phyloP scores from a whole-genome alignment of 2,329 filamentous ascomycete species.

The Ophiostoma quercus region DNA sequence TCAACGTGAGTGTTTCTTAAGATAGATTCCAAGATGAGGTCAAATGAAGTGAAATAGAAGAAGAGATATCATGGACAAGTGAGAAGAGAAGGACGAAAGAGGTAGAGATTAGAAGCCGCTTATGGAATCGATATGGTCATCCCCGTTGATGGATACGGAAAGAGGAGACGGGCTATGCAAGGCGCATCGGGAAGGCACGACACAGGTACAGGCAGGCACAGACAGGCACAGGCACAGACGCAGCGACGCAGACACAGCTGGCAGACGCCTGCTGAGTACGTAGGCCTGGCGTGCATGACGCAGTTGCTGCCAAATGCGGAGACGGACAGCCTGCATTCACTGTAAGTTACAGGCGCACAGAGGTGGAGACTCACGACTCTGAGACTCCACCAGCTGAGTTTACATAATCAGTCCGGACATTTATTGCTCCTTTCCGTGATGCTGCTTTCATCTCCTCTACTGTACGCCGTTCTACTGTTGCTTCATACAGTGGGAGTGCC shows the following conservation, averaged over 20 bases:
- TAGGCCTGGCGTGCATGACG: not conserved
- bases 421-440: not conserved
- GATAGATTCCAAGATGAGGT: not conserved
- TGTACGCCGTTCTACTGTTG: not conserved
- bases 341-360: not conserved
- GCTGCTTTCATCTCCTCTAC: not conserved
- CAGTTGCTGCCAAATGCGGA: constrained; percentile 8
- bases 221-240: not conserved
- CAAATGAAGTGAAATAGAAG: not conserved
- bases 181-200: constrained; percentile 6
- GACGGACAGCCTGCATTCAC: not conserved
- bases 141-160: not conserved
- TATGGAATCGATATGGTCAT: not conserved
- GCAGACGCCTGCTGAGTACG: not conserved
- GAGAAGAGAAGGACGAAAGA: not conserved
- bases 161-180: not conserved
- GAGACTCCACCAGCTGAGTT: not conserved
- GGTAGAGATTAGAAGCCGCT: not conserved
- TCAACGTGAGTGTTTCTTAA: not conserved
- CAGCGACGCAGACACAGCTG: not conserved
- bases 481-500: not conserved
- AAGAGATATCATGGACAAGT: not conserved
- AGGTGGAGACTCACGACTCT: not conserved
- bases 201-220: not conserved
- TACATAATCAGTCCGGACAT: not conserved